Base-by-base conservation (phyloP, 2,329 filamentous ascomycete species). In the Aspergillus viridinutans region DNA sequence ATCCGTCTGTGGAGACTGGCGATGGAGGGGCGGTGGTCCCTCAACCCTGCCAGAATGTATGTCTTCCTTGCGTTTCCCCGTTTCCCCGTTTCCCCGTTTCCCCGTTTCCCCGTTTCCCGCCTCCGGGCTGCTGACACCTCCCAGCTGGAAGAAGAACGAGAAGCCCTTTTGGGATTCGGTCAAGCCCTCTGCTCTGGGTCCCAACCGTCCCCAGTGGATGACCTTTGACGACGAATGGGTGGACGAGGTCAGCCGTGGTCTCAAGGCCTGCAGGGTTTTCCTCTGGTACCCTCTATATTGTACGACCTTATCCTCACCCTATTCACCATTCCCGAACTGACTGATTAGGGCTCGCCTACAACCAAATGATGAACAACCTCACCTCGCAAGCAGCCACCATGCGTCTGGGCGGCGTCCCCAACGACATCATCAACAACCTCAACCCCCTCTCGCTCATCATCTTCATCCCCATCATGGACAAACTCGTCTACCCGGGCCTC, bases 201-300 rank as follows among this genome's bases (percentile, higher is more conserved):
- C 61, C 2, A 54, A 54, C 43, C 66, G 66, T 9, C 69, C 69
- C 1, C n/a, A n/a, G 4, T 72, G 69, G 69, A 92, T 92, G 87
- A 89, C 86, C 0, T 92, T 91, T 64, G 89, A 93, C 60, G 90
- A 93, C 64, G 84, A 84, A 53, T 93, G 89, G 89, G 89, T 93
- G 35, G 89, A 91, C 69, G 88, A 92, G 69, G 85, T 92, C 50
- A 80, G 81, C 53, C 86, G 89, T 73, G 89, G 88, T 59, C 77
- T 89, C 56, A 79, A 82, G 64, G 87, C 87, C 56, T 90, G 87
- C 77, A 80, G 83, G 61, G 88, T 90, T 35, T 92, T 90, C 73
- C 74, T 83, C 59, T 83, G 80, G 72, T 83, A 76, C 55, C 79
- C 79, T n/a, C 71, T 82, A 9, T 82, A 76, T 67, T 78, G 75